These are phyloP conservation scores for Cadophora sp. DNA, from an alignment of 2,329 filamentous ascomycete species.

Conservation along the genomic window DNA sequence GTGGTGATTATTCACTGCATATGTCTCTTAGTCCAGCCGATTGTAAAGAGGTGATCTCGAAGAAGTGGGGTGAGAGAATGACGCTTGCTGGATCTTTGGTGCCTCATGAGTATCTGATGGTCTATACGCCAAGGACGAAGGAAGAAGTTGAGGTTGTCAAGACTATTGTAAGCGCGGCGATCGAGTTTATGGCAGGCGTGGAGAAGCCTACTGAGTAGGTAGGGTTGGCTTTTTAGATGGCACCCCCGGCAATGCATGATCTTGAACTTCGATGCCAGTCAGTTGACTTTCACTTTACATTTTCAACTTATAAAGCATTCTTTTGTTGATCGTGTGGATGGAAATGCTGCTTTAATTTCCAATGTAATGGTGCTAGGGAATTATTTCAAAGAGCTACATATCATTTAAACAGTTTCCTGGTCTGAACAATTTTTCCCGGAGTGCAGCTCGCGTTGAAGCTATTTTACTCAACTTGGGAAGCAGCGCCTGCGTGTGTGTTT, in stretches of 20 bases:
- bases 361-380: too few relatives aligned
- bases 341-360: too few relatives aligned
- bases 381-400: too few relatives aligned
- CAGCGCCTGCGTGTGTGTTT: background rate
- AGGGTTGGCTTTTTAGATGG: background rate
- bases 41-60: constrained; percentile 39
- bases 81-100: constrained; percentile 36
- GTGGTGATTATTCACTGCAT: constrained; percentile 37
- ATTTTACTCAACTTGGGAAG: background rate
- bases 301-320: too few relatives aligned
- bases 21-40: constrained; percentile 36
- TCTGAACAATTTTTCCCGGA: too few relatives aligned
- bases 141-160: constrained; percentile 35
- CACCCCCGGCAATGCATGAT: background rate
- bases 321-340: too few relatives aligned
- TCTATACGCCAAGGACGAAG: constrained; percentile 39
- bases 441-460: background rate
- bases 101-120: constrained; percentile 37
- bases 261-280: background rate
- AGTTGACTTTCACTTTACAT: background rate
- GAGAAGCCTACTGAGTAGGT: background rate
- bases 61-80: constrained; percentile 40
- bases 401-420: too few relatives aligned
- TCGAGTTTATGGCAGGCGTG: constrained; percentile 39
- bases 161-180: constrained; percentile 35